These are phyloP conservation scores for Leishmania arabica DNA, from an alignment of 208 protist genomes.

Conservation along the genomic window DNA sequence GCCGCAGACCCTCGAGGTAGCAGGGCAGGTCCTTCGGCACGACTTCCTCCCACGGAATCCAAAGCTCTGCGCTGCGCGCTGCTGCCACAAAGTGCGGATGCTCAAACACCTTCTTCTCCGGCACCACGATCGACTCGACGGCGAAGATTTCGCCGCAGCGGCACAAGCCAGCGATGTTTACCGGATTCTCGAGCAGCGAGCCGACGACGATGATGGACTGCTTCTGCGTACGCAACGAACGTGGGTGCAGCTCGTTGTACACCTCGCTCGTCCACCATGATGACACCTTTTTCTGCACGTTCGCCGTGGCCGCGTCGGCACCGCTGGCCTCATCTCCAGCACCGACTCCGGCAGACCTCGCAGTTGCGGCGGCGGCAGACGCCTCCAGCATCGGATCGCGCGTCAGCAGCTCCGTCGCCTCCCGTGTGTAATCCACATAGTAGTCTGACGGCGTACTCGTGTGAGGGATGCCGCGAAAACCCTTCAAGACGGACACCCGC, in stretches of 20 bases:
- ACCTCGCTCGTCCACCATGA: constrained; percentile 90
- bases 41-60: constrained; percentile 87
- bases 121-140: constrained; percentile 77
- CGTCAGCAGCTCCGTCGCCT: constrained; percentile 57
- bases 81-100: constrained; percentile 90
- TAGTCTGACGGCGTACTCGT: constrained; percentile 46
- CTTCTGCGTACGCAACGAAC: constrained; percentile 44
- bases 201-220: constrained; percentile 86
- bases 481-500: constrained; percentile 43
- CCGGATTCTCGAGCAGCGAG: constrained; percentile 86
- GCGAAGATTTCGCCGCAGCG: constrained; percentile 91
- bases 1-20: constrained; percentile 66
- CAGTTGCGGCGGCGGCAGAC: background rate
- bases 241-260: constrained; percentile 89
- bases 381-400: constrained; percentile 38
- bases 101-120: constrained; percentile 75
- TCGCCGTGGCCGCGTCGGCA: constrained; percentile 21
- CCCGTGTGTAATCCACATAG: constrained; percentile 82
- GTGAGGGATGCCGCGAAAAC: constrained; percentile 75
- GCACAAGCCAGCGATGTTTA: constrained; percentile 90
- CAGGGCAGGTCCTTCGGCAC: constrained; percentile 43
- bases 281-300: constrained; percentile 89
- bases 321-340: constrained; percentile 4
- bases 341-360: background rate
- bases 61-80: constrained; percentile 88